A percentile compares a stretch with the other conserved stretches of the same genome.
These are phyloP conservation scores for Diospyros kaki DNA, from an alignment of 148 eudicot genomes.

Conservation along the genomic window DNA sequence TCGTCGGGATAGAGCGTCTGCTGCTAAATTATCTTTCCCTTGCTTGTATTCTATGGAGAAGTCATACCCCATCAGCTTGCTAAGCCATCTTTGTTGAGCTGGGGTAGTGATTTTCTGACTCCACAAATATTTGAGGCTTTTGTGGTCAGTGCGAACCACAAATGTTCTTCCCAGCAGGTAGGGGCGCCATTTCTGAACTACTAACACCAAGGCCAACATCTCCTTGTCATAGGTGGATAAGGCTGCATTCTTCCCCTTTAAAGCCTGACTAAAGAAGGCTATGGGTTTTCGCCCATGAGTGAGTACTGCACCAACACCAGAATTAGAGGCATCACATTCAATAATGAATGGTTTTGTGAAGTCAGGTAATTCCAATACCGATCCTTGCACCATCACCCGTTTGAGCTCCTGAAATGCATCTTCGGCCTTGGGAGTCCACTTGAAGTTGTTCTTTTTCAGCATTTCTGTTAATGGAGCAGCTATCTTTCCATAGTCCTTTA, in stretches of 20 bases:
- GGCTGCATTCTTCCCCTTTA: not conserved
- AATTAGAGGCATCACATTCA: not conserved
- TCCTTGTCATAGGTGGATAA: not conserved
- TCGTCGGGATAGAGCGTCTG: too few relatives aligned
- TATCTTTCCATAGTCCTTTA: not conserved
- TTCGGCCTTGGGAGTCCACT: not conserved
- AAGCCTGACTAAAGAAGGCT: not conserved
- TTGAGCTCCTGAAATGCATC: not conserved
- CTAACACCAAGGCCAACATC: not conserved
- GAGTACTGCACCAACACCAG: not conserved
- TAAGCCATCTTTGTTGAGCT: too few relatives aligned
- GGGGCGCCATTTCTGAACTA: not conserved
- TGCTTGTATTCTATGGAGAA: too few relatives aligned
- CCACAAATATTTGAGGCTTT: not conserved
- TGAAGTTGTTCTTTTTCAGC: not conserved
- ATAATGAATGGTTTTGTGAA: not conserved
- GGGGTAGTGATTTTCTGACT: too few relatives aligned
- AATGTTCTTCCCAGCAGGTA: not conserved
- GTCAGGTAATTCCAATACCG: not conserved
- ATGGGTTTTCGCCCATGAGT: not conserved
- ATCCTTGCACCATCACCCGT: not conserved
- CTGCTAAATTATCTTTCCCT: too few relatives aligned
- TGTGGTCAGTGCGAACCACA: not conserved
- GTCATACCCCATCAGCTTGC: too few relatives aligned
- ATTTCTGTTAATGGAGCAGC: not conserved